These are phyloP conservation scores for Blastobotrys attinorum DNA, from an alignment of 805 yeast genomes.

Conservation along the genomic window DNA sequence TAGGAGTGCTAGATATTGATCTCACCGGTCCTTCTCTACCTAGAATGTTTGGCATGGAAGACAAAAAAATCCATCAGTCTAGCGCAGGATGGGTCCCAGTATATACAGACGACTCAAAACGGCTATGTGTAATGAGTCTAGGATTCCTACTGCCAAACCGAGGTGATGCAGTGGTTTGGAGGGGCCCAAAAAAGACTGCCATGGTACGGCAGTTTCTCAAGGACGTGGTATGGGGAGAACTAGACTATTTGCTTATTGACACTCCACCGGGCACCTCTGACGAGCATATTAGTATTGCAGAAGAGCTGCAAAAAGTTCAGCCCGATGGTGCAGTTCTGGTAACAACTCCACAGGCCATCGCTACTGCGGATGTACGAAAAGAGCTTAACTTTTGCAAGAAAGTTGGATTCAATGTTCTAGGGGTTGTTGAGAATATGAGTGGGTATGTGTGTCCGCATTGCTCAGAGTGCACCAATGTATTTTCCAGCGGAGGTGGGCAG, in stretches of 20 bases:
- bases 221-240: conserved; percentile 85
- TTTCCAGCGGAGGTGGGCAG: conserved; percentile 89
- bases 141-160: conserved; percentile 81
- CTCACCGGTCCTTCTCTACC: conserved; percentile 96
- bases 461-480: conserved; percentile 77
- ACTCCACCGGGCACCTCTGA: conserved; percentile 99
- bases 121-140: conserved; percentile 69
- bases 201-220: conserved; percentile 90
- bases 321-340: conserved; percentile 94
- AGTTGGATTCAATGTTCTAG: conserved; percentile 71
- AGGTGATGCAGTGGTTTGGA: conserved; percentile 92
- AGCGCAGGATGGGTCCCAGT: conserved; percentile 93
- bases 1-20: conserved; percentile 95
- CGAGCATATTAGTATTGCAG: conserved; percentile 95
- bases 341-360: conserved; percentile 92
- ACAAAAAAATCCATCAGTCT: conserved; percentile 70
- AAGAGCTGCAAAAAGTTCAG: conserved; percentile 58
- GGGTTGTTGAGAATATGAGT: conserved; percentile 92
- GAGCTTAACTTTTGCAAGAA: conserved; percentile 88
- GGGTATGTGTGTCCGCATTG: conserved; percentile 95
- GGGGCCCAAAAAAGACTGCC: conserved; percentile 97
- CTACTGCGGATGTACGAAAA: conserved; percentile 89
- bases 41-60: conserved; percentile 89
- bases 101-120: conserved; percentile 33
- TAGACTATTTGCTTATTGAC: conserved; percentile 75